These are phyloP conservation scores for Nakazawaea wickerhamii DNA, from an alignment of 805 yeast species.

Conservation along the genomic window DNA sequence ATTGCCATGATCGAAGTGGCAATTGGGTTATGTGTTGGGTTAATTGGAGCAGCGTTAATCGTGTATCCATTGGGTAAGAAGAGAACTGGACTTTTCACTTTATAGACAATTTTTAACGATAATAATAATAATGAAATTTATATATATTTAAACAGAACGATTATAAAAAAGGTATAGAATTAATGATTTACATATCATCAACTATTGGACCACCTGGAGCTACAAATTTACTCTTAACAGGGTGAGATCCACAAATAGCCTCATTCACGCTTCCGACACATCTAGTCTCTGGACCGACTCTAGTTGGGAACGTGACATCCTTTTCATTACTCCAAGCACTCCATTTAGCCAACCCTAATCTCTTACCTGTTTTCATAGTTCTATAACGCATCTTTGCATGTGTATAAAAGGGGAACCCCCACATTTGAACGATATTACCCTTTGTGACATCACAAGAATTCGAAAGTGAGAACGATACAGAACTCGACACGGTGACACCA, in stretches of 20 bases:
- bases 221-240: slow-evolving; percentile 5
- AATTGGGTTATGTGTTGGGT: slow-evolving; percentile 80
- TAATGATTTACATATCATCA: background rate
- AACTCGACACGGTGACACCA: background rate
- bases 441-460: slow-evolving; percentile 10
- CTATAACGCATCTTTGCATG: slow-evolving; percentile 1
- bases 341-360: slow-evolving; percentile 3
- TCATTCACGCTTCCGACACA: slow-evolving; percentile 10
- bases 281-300: slow-evolving; percentile 7
- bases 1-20: slow-evolving; percentile 78
- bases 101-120: slow-evolving; percentile 31
- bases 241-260: slow-evolving; percentile 7
- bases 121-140: background rate
- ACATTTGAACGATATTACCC: slow-evolving; percentile 12
- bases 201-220: slow-evolving; percentile 4
- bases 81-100: slow-evolving; percentile 70
- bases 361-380: background rate
- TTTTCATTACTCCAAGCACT: slow-evolving; percentile 6
- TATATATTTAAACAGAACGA: background rate
- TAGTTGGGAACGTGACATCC: slow-evolving; percentile 3
- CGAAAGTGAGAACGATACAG: slow-evolving; percentile 3
- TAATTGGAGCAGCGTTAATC: slow-evolving; percentile 76
- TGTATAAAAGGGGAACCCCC: slow-evolving; percentile 12
- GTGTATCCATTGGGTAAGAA: slow-evolving; percentile 84
- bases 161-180: background rate